Evolutionary conservation across 192 early-diverging fungal genomes (phyloP).

Genomic region (Coemansia sp.): DNA sequence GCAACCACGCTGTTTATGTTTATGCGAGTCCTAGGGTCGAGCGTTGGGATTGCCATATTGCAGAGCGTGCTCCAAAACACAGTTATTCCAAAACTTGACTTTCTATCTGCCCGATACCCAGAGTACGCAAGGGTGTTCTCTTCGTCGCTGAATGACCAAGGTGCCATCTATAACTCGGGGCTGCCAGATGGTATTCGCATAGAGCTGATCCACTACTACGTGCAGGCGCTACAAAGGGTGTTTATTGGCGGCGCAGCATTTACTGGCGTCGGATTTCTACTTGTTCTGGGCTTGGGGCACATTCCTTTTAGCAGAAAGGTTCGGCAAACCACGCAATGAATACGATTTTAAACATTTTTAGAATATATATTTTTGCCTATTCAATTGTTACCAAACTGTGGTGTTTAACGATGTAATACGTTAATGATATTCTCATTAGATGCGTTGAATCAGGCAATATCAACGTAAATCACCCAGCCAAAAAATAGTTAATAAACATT

Average conservation of each 20-base stretch:
- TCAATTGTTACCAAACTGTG: too few relatives aligned
- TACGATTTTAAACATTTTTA: too few relatives aligned
- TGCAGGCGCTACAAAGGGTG: slow-evolving; percentile 54
- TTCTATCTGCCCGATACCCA: slow-evolving; percentile 15
- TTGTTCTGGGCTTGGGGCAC: slow-evolving; percentile 52
- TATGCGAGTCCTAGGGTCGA: slow-evolving; percentile 45
- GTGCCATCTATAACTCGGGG: slow-evolving; percentile 24
- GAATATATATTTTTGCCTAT: too few relatives aligned
- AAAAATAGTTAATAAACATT: not conserved
- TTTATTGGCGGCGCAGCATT: slow-evolving; percentile 60
- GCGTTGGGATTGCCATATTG: slow-evolving; percentile 43
- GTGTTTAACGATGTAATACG: too few relatives aligned
- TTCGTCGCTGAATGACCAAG: slow-evolving; percentile 35
- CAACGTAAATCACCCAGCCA: slow-evolving; percentile 7
- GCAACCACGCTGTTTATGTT: slow-evolving; percentile 72
- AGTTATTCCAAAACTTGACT: slow-evolving; percentile 22
- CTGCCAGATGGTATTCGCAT: slow-evolving; percentile 39
- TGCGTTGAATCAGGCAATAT: too few relatives aligned
- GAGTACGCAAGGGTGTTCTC: slow-evolving; percentile 16
- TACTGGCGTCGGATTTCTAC: slow-evolving; percentile 50
- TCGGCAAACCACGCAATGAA: too few relatives aligned
- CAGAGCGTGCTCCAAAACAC: slow-evolving; percentile 29
- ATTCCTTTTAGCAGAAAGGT: not conserved
- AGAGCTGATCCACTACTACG: slow-evolving; percentile 53
- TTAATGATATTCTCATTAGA: too few relatives aligned